Percentiles rank a stretch among this genome's conserved stretches.
Conservation (phyloP, 23 red algal species). For the Rhodosorus marinus region DNA sequence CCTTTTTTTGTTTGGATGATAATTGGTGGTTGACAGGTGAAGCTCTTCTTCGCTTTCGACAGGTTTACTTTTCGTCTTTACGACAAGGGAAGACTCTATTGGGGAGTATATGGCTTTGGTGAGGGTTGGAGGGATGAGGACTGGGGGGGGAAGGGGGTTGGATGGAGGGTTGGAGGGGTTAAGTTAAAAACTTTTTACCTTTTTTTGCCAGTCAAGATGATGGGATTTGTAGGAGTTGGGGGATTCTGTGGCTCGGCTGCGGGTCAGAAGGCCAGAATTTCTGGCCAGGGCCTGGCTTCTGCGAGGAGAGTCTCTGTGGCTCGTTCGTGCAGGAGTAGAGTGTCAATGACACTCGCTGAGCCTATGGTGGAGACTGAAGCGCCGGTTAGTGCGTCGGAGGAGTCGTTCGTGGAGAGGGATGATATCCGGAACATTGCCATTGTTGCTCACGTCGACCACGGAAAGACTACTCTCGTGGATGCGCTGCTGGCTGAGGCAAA, state of each 20-base stretch:
- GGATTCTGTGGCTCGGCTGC: neutral
- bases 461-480: conserved; percentile 64
- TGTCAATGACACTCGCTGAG: neutral
- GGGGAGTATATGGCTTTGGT: no score
- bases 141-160: no score
- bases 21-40: no score
- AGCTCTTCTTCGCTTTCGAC: no score
- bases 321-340: neutral
- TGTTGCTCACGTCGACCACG: conserved; percentile 24
- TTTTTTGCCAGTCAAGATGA: no score
- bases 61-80: no score
- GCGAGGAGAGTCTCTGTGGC: neutral
- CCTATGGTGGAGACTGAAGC: neutral
- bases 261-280: neutral
- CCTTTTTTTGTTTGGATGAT: no score
- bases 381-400: neutral
- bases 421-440: conserved; percentile 13
- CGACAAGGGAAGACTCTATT: no score
- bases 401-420: neutral
- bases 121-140: no score
- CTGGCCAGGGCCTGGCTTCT: neutral
- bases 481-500: conserved; percentile 44
- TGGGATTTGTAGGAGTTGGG: neutral
- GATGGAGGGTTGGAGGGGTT: no score
- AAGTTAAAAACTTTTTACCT: no score